Conservation (phyloP, 805 yeast genomes). For the Candida vaughaniae region DNA sequence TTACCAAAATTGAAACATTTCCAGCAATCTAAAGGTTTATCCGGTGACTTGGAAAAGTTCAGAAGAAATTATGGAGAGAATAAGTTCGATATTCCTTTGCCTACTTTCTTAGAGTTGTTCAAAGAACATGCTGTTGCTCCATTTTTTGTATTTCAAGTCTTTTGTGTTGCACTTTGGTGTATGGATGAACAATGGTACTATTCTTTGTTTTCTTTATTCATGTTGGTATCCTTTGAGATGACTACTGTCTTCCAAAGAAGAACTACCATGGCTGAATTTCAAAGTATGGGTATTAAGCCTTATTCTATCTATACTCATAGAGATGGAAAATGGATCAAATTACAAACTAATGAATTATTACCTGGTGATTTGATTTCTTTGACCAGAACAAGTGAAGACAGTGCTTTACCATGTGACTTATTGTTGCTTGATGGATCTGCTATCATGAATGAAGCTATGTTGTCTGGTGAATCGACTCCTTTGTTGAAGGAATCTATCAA, state of each 20-base stretch:
- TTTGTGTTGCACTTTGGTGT: conserved; percentile 93
- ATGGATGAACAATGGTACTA: conserved; percentile 97
- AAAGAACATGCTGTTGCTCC: conserved; percentile 99
- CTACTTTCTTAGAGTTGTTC: conserved; percentile 85
- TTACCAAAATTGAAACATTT: conserved; percentile 55
- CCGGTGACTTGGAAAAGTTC: conserved; percentile 49
- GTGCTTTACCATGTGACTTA: conserved; percentile 93
- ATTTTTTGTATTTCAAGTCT: conserved; percentile 92
- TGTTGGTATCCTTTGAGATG: conserved; percentile 90
- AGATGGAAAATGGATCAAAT: conserved; percentile 63
- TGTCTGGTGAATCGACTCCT: conserved; percentile 98
- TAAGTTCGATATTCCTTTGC: conserved; percentile 91
- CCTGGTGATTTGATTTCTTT: conserved; percentile 93
- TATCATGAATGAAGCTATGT: conserved; percentile 98
- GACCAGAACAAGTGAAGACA: conserved; percentile 84
- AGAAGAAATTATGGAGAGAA: conserved; percentile 75
- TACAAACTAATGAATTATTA: conserved; percentile 71
- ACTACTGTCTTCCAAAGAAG: conserved; percentile 95
- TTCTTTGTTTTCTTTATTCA: conserved; percentile 85
- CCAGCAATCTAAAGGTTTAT: conserved; percentile 55
- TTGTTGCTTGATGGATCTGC: conserved; percentile 85
- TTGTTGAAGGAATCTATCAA: conserved; percentile 87
- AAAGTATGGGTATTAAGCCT: conserved; percentile 96
- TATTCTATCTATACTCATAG: conserved; percentile 74
- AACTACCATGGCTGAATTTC: conserved; percentile 90